Percentiles rank a stretch among this genome's conserved stretches.
phyloP scores from a whole-genome alignment of 2,329 filamentous ascomycete species.

The Sporothrix inflata region DNA sequence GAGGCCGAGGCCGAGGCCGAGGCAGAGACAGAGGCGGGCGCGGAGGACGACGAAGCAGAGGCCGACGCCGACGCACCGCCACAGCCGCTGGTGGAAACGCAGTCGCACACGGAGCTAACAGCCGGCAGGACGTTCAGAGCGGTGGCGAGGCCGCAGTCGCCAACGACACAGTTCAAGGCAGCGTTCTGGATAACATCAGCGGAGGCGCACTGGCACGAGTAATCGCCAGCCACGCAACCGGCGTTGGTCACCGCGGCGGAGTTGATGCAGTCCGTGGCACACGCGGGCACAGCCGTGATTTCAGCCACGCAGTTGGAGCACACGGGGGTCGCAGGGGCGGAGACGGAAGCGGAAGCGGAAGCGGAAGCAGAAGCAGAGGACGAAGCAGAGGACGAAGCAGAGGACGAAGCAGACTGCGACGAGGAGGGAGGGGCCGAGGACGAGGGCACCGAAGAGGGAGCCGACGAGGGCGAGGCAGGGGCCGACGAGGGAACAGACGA shows the following conservation, averaged over 20 bases:
- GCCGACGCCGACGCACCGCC: not conserved
- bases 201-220: constrained; percentile 22
- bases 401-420: not conserved
- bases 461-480: not conserved
- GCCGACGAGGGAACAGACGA: not conserved
- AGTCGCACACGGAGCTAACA: not conserved
- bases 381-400: not conserved
- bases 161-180: constrained; percentile 26
- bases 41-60: not conserved
- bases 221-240: constrained; percentile 9
- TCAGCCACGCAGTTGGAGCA: constrained; percentile 1
- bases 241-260: not conserved
- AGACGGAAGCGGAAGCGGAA: constrained; percentile 17
- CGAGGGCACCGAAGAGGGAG: not conserved
- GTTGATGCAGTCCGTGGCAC: not conserved
- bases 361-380: not conserved
- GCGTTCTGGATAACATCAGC: constrained; percentile 20
- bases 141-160: constrained; percentile 14
- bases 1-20: not conserved
- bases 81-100: constrained; percentile 9
- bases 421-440: not conserved
- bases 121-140: not conserved
- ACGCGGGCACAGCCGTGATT: constrained; percentile 6
- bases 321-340: constrained; percentile 14
- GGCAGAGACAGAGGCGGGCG: not conserved